Evolutionary conservation across 2,329 filamentous ascomycete species (phyloP).

Genomic region (Fusarium veterinarium): DNA sequence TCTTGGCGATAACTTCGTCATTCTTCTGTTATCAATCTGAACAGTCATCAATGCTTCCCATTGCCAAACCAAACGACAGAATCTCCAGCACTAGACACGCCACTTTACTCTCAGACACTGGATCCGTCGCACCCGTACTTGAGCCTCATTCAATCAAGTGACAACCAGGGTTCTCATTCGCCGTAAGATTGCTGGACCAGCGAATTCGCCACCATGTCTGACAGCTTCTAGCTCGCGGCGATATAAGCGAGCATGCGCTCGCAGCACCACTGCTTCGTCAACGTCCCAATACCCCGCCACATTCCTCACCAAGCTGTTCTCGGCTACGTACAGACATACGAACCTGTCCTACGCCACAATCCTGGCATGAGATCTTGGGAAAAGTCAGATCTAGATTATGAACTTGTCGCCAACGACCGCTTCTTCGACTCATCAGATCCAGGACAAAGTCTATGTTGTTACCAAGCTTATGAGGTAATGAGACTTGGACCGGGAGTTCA

Average conservation of each 20-base stretch:
- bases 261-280: conserved; percentile 49
- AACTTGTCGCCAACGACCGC: conserved; percentile 51
- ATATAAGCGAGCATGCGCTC: conserved; percentile 46
- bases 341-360: conserved; percentile 55
- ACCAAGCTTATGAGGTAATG: conserved; percentile 46
- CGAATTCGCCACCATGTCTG: background rate
- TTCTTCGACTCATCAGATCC: conserved; percentile 51
- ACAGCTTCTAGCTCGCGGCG: background rate
- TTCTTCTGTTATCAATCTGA: background rate
- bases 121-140: background rate
- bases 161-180: background rate
- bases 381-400: conserved; percentile 45
- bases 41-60: too few species aligned
- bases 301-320: conserved; percentile 52
- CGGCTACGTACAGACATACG: conserved; percentile 53
- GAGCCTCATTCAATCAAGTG: background rate
- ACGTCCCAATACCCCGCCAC: conserved; percentile 53
- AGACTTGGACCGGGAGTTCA: conserved; percentile 53
- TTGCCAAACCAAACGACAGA: too few species aligned
- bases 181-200: background rate
- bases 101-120: background rate
- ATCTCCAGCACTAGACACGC: fast-evolving
- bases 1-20: background rate
- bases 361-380: conserved; percentile 51
- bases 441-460: conserved; percentile 50